Evolutionary conservation across 805 yeast genomes (phyloP), one percentile per base, ranked within the genome.

Genomic region (Metschnikowia similis): DNA sequence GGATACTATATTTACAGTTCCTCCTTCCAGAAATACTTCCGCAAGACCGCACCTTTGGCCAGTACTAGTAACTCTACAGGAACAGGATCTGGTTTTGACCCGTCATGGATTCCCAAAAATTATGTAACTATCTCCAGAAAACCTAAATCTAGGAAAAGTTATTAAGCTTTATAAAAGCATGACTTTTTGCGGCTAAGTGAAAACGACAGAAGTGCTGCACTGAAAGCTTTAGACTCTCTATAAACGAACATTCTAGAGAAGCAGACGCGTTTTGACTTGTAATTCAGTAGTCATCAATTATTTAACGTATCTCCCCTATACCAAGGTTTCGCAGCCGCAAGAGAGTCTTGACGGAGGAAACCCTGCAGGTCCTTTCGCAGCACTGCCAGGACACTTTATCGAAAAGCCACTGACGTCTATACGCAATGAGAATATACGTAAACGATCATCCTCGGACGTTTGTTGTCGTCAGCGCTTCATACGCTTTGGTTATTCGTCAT

Each of bases 371-470:
- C 21, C 14, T 10, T 41, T 41, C 45, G 45, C 45, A 41, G 45
- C 45, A 31, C 34, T n/a, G 26, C 7, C 34, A 32, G 45, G 26
- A 41, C 29, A 41, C 10, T 34, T 41, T 8, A 41, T 32, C 45
- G 30, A 41, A 21, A 21, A 32, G 31, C 37, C n/a, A 31, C 21
- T 26, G 3, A 31, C 21, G 27, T 30, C 30, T 9, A 32, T 13
- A 37, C 30, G 37, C 32, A 10, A 87, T 87, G 90, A 77, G 71
- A 64, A 75, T 87, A 10, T 82, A 74, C 64, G 73, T 86, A 47
- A 81, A 85, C 49, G 79, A 76, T 49, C 64, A 72, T 32, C 92
- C 94, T 1, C 72, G 96, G 48, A 78, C 91, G 9, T 71, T 88
- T 50, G 85, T 88, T 2, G 70, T 89, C 3, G 79, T 82, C 3